Conservation (phyloP, 1,139 yeast species). For the Candida mesenterica region DNA sequence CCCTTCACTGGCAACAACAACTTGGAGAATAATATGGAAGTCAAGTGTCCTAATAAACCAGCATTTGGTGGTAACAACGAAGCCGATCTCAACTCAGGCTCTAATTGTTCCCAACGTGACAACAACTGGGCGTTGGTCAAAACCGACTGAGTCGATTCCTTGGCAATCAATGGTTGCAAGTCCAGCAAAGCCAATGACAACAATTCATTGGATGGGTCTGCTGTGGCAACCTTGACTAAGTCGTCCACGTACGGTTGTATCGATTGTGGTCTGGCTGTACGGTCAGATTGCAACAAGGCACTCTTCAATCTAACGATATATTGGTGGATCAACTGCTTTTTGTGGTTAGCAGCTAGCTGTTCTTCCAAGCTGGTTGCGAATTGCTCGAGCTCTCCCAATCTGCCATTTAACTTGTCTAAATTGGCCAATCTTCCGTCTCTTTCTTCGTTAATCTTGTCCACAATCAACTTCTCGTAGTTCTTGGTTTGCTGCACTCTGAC, state of each 20-base stretch:
- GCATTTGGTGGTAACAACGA: constrained; percentile 92
- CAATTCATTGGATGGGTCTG: constrained; percentile 36
- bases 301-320: constrained; percentile 55
- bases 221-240: constrained; percentile 41
- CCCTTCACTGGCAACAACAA: constrained; percentile 68
- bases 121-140: constrained; percentile 66
- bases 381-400: constrained; percentile 58
- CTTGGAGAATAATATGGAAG: constrained; percentile 75
- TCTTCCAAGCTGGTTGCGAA: constrained; percentile 58
- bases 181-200: constrained; percentile 36
- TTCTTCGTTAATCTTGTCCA: constrained; percentile 70
- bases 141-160: constrained; percentile 57
- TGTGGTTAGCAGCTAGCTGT: constrained; percentile 55
- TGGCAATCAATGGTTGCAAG: constrained; percentile 42
- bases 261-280: constrained; percentile 28
- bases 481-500: constrained; percentile 71
- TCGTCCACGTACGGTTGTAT: constrained; percentile 47
- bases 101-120: constrained; percentile 70
- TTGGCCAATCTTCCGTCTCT: constrained; percentile 78
- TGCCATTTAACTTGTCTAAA: constrained; percentile 56
- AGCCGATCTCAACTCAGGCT: constrained; percentile 86
- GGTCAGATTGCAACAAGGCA: constrained; percentile 35
- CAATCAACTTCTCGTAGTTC: constrained; percentile 64
- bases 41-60: constrained; percentile 87
- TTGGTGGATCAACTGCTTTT: constrained; percentile 55